phyloP scores from a whole-genome alignment of 2,329 filamentous ascomycete species.

The Rhynchosporium secalis region DNA sequence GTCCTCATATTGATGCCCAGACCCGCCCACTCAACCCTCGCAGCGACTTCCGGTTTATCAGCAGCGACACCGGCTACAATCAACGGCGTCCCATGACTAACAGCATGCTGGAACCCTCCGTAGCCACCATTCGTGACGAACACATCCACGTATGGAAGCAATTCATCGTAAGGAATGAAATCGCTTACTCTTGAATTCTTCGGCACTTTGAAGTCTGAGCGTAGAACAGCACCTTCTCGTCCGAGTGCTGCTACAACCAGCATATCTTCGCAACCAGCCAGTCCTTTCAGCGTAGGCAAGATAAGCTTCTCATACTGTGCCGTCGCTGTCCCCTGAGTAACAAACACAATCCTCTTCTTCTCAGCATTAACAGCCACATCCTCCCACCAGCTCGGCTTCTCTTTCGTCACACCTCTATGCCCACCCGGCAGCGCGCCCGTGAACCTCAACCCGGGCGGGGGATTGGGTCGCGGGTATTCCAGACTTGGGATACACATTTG shows the following conservation, averaged over 20 bases:
- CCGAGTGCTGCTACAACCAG: conserved; percentile 41
- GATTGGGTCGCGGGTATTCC: conserved; percentile 41
- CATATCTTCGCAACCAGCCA: conserved; percentile 39
- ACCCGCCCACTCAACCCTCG: conserved; percentile 39
- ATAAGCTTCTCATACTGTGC: conserved; percentile 39
- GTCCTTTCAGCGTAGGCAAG: conserved; percentile 41
- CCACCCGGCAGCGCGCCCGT: conserved; percentile 46
- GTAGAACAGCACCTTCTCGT: conserved; percentile 35
- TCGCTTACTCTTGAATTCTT: conserved; percentile 40
- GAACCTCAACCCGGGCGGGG: conserved; percentile 45
- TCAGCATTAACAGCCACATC: conserved; percentile 44
- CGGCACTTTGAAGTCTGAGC: conserved; percentile 37
- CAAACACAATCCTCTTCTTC: conserved; percentile 42
- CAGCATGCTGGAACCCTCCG: conserved; percentile 41
- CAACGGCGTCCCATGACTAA: conserved; percentile 40
- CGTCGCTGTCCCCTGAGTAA: conserved; percentile 42
- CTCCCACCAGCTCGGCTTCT: conserved; percentile 48
- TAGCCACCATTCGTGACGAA: conserved; percentile 44
- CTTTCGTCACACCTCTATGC: conserved; percentile 32
- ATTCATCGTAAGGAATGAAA: conserved; percentile 43
- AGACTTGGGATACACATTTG: conserved; percentile 42
- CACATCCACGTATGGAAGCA: conserved; percentile 39
- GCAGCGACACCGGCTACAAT: conserved; percentile 40
- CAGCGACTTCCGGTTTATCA: conserved; percentile 41
- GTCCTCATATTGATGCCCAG: conserved; percentile 39